Percentiles rank a stretch among this genome's conserved stretches.
phyloP scores from a whole-genome alignment of 345 rosid genomes.

The Eucalyptus urophylla region DNA sequence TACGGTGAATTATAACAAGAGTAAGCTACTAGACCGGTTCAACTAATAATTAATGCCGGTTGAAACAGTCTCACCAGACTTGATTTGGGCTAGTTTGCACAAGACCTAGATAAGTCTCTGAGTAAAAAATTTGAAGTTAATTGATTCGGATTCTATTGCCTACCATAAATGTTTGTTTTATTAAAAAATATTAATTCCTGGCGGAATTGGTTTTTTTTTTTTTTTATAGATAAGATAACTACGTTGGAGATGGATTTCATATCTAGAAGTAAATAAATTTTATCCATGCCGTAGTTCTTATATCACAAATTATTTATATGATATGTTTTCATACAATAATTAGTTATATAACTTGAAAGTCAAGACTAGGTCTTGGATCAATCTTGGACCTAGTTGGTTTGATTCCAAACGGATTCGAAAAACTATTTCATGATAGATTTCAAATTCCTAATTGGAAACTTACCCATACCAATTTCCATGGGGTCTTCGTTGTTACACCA shows the following conservation, averaged over 20 bases:
- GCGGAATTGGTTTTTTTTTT: background rate
- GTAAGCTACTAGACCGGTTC: rapidly evolving
- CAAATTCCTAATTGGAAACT: background rate
- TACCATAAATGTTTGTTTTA: background rate
- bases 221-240: background rate
- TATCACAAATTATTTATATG: background rate
- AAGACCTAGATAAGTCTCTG: background rate
- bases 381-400: background rate
- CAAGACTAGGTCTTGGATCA: background rate
- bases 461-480: background rate
- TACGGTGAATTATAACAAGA: background rate
- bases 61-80: rapidly evolving
- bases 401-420: background rate
- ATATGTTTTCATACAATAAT: background rate
- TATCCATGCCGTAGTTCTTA: background rate
- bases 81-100: rapidly evolving
- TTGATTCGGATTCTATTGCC: background rate
- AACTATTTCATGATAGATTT: rapidly evolving
- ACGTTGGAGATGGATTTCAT: background rate
- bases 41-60: rapidly evolving
- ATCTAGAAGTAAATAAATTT: background rate
- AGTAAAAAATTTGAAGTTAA: background rate
- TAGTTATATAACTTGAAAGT: background rate
- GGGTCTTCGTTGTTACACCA: background rate
- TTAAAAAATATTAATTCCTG: too few species aligned